A percentile compares a stretch with the other conserved stretches of the same genome.
These are phyloP conservation scores for Rhodotorula sp. DNA, from an alignment of 1,284 basidiomycete species.

Conservation along the genomic window DNA sequence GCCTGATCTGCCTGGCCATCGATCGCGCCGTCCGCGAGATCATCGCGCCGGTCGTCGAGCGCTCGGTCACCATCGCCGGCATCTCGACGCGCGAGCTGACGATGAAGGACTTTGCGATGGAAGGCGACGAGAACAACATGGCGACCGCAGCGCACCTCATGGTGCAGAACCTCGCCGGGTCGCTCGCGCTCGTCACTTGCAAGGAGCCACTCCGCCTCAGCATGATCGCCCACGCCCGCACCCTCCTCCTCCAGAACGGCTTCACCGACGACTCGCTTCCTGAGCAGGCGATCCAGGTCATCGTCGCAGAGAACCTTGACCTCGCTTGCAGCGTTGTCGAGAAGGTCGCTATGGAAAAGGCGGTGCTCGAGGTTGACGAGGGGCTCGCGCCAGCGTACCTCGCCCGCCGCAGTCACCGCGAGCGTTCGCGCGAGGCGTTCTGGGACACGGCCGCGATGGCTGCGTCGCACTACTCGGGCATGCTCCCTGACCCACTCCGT, in stretches of 20 bases:
- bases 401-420: constrained; percentile 78
- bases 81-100: constrained; percentile 96
- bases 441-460: constrained; percentile 73
- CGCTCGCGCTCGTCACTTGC: constrained; percentile 94
- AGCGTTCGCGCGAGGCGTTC: constrained; percentile 73
- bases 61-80: constrained; percentile 98
- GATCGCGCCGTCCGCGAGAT: constrained; percentile 97
- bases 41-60: constrained; percentile 94
- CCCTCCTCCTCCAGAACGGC: constrained; percentile 74
- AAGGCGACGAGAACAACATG: constrained; percentile 85
- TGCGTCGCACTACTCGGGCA: constrained; percentile 69
- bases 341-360: constrained; percentile 96
- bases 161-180: constrained; percentile 96
- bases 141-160: constrained; percentile 90
- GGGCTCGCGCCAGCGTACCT: constrained; percentile 79
- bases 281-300: constrained; percentile 63
- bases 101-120: constrained; percentile 94
- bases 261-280: constrained; percentile 67
- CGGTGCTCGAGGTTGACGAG: constrained; percentile 91
- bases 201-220: constrained; percentile 95
- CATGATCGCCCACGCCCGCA: constrained; percentile 83
- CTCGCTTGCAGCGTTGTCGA: constrained; percentile 92
- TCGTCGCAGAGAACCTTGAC: constrained; percentile 92
- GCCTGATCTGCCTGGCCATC: constrained; percentile 85
- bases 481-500: constrained; percentile 83